A percentile compares a stretch with the other conserved stretches of the same genome.
Evolutionary conservation across 140 eudicot species (phyloP).

Genomic region (Senecio squalidus): DNA sequence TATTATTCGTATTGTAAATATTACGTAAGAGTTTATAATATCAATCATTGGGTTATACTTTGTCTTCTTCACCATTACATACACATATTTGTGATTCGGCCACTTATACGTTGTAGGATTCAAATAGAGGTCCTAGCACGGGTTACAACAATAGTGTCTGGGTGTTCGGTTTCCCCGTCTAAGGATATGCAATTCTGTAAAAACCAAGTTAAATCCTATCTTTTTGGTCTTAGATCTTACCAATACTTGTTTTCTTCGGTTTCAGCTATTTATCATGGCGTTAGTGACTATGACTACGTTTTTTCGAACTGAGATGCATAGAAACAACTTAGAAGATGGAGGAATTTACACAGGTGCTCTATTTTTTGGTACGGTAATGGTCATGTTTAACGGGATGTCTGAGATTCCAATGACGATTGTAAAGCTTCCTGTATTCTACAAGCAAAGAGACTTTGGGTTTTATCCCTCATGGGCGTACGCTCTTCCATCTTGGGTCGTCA

Average conservation of each 20-base stretch:
- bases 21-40: too few species aligned
- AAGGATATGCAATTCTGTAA: too few species aligned
- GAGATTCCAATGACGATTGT: constrained; percentile 60
- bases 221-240: background rate
- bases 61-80: too few species aligned
- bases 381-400: constrained; percentile 51
- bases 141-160: too few species aligned
- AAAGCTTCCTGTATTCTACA: constrained; percentile 72
- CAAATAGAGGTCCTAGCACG: too few species aligned
- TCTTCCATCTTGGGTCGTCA: constrained; percentile 57
- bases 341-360: constrained; percentile 39
- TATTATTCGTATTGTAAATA: too few species aligned
- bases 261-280: constrained; percentile 43
- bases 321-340: constrained; percentile 38
- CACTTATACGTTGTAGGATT: too few species aligned
- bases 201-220: too few species aligned
- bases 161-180: too few species aligned
- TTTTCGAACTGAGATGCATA: constrained; percentile 58
- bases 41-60: too few species aligned
- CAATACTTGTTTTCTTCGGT: background rate
- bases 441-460: constrained; percentile 65
- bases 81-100: too few species aligned
- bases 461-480: constrained; percentile 67
- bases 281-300: constrained; percentile 46
- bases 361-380: constrained; percentile 24